Percentiles rank a stretch among this genome's conserved stretches.
phyloP scores from a whole-genome alignment of 1,139 yeast species.

The Zygoascus sp. region DNA sequence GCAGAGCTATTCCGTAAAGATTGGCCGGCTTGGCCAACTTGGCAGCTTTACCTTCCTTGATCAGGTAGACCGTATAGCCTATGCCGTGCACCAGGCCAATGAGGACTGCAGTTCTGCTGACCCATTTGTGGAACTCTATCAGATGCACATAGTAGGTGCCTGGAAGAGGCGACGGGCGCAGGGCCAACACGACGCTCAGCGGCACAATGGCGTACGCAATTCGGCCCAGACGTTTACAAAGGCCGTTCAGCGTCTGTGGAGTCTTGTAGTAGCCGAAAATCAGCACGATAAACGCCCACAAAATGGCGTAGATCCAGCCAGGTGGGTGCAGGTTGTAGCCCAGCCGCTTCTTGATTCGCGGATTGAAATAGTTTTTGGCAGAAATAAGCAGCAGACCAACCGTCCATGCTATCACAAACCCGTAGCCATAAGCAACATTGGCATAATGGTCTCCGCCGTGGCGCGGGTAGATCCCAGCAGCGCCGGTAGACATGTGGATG shows the following conservation, averaged over 20 bases:
- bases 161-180: constrained; percentile 58
- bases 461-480: not conserved
- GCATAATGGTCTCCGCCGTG: constrained; percentile 31
- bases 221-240: constrained; percentile 45
- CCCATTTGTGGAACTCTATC: constrained; percentile 71
- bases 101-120: constrained; percentile 58
- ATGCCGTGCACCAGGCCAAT: constrained; percentile 53
- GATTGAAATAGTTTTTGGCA: constrained; percentile 22
- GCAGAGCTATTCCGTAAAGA: constrained; percentile 57
- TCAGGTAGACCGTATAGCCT: constrained; percentile 52
- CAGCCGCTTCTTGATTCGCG: constrained; percentile 30
- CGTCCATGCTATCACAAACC: constrained; percentile 38
- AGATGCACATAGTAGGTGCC: constrained; percentile 53
- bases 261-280: constrained; percentile 20
- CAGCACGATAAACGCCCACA: constrained; percentile 37
- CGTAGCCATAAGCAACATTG: constrained; percentile 48
- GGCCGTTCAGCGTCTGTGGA: constrained; percentile 21
- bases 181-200: constrained; percentile 53
- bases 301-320: constrained; percentile 30
- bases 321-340: constrained; percentile 29
- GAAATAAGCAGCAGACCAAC: constrained; percentile 27
- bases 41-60: constrained; percentile 32
- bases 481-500: not conserved
- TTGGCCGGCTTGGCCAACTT: constrained; percentile 49
- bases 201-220: constrained; percentile 65